Percentiles rank a stretch among this genome's conserved stretches.
phyloP scores from a whole-genome alignment of 805 yeast species.

The Yarrowia yakushimensis region DNA sequence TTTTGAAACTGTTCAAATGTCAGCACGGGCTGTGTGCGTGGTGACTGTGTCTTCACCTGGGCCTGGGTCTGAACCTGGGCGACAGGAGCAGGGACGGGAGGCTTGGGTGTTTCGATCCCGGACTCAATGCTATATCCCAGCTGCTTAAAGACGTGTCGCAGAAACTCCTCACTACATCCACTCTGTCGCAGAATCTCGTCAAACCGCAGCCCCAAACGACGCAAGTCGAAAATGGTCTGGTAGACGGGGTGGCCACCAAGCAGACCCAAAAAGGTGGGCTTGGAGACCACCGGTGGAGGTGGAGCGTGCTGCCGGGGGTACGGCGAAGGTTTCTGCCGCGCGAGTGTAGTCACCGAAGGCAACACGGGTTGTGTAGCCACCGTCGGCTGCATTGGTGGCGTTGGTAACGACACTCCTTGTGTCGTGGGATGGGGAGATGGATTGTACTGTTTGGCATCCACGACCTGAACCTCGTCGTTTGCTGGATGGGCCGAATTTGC shows the following conservation, averaged over 20 bases:
- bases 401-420: neutral
- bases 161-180: neutral
- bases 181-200: conserved; percentile 20
- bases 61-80: neutral
- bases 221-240: conserved; percentile 6
- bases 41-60: neutral
- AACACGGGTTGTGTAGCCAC: neutral
- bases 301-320: conserved; percentile 9
- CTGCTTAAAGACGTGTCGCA: neutral
- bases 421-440: neutral
- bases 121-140: conserved; percentile 3
- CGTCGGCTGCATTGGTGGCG: neutral
- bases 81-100: neutral
- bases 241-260: conserved; percentile 4
- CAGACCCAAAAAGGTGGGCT: neutral
- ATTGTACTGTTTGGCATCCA: neutral
- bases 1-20: conserved; percentile 1
- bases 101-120: neutral
- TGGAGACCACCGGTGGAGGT: neutral
- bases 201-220: conserved; percentile 17
- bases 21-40: neutral
- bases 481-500: neutral
- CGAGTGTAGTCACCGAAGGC: neutral
- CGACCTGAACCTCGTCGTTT: neutral
- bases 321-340: conserved; percentile 11